These are phyloP conservation scores for Diplodia scrobiculata DNA, from an alignment of 2,329 filamentous ascomycete species.

Conservation along the genomic window DNA sequence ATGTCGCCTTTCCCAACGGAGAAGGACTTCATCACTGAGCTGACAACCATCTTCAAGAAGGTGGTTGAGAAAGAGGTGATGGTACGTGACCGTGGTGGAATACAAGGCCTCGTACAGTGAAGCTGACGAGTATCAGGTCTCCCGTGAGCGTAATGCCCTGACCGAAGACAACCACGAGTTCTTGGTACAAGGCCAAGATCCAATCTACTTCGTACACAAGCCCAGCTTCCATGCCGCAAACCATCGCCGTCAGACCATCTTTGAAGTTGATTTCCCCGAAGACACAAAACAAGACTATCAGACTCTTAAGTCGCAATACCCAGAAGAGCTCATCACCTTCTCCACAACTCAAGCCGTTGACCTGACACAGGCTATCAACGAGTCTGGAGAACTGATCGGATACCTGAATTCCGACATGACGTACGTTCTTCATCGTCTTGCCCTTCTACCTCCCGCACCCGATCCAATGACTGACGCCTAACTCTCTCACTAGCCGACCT, in stretches of 20 bases:
- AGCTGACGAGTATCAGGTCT: not conserved
- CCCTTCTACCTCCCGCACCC: not conserved
- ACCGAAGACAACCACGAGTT: constrained; percentile 45
- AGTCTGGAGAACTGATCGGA: not conserved
- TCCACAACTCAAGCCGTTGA: constrained; percentile 36
- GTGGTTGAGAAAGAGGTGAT: constrained; percentile 38
- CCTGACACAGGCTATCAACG: constrained; percentile 34
- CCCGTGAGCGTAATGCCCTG: constrained; percentile 43
- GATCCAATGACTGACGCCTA: not conserved
- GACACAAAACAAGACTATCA: constrained; percentile 33
- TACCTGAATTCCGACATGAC: constrained; percentile 5
- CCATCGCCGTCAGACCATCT: constrained; percentile 47
- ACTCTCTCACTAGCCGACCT: not conserved
- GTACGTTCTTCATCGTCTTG: not conserved
- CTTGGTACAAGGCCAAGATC: constrained; percentile 43
- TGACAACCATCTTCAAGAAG: constrained; percentile 43
- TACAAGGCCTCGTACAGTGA: not conserved
- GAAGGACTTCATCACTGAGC: constrained; percentile 45
- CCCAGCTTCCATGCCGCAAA: constrained; percentile 49
- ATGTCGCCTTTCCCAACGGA: constrained; percentile 53
- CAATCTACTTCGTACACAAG: constrained; percentile 43
- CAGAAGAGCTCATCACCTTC: constrained; percentile 37
- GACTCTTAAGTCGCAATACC: constrained; percentile 35
- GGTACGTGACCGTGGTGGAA: not conserved
- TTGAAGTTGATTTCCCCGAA: constrained; percentile 38